These are phyloP conservation scores for Penicillium decumbens DNA, from an alignment of 2,329 filamentous ascomycete species.

Conservation along the genomic window DNA sequence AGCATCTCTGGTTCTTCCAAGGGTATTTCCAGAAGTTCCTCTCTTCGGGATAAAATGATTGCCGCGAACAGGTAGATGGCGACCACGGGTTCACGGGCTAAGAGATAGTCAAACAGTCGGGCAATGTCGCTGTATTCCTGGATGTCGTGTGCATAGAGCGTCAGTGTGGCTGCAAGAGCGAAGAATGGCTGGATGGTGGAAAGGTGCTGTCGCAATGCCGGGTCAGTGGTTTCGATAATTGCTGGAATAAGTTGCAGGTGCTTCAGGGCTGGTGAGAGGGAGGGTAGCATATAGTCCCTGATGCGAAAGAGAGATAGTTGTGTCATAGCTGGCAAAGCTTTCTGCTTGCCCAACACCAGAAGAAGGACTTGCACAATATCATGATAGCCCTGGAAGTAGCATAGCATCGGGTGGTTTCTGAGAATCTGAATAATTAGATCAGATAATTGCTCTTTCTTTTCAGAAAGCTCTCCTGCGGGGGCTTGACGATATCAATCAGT, in stretches of 20 bases:
- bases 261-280: conserved; percentile 69
- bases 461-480: conserved; percentile 63
- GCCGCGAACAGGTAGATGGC: conserved; percentile 88
- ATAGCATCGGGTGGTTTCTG: conserved; percentile 73
- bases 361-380: conserved; percentile 96
- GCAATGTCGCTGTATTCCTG: conserved; percentile 84
- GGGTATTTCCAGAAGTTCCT: conserved; percentile 80
- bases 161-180: conserved; percentile 85
- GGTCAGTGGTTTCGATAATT: conserved; percentile 69
- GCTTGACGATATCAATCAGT: conserved; percentile 46
- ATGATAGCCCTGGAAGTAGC: conserved; percentile 98
- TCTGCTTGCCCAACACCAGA: conserved; percentile 66
- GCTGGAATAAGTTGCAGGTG: conserved; percentile 86
- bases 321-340: conserved; percentile 61
- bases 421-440: conserved; percentile 75
- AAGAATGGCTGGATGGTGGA: conserved; percentile 80
- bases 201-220: conserved; percentile 68
- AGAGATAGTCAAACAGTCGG: conserved; percentile 84
- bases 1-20: conserved; percentile 86
- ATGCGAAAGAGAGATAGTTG: conserved; percentile 87
- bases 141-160: conserved; percentile 95
- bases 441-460: conserved; percentile 71
- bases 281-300: conserved; percentile 95
- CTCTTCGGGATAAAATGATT: conserved; percentile 73
- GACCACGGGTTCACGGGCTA: conserved; percentile 82